Evolutionary conservation across 2,329 filamentous ascomycete species (phyloP), one percentile per base, ranked within the genome.

Genomic region (Fusarium pseudograminearum): DNA sequence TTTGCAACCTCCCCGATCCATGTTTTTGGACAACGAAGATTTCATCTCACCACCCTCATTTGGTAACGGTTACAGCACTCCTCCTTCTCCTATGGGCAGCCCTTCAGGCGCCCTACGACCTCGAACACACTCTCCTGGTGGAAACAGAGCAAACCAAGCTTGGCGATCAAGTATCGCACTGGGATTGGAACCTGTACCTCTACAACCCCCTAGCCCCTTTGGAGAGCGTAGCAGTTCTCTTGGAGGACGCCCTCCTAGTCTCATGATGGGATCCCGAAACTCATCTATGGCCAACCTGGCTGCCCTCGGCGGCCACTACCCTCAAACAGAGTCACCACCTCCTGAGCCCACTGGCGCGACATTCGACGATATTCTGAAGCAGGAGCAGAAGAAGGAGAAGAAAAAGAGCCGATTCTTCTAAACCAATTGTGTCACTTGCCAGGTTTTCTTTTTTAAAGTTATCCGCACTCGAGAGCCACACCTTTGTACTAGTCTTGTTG

Each of bases 361-460:
- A 0, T 85, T 85, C 72, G 83, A 85, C 65, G 83, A 85, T 50
- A 85, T 85, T 36, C 74, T 85, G n/a, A 71, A 69, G 14, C 69
- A 78, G 42, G 70, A 72, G 11, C 77, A 78, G 66, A 78, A 79
- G 63, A 78, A 78, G 65, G 57, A 73, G 34, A 81, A 82, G 78
- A 82, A 81, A 74, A 82, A 81, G 77, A 76, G 77, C 50, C 76
- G 80, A 48, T 83, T 81, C 68, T 82, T 81, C 66, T 82, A 71
- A 52, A 41, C n/a, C 20, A 34, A 45, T 44, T 9, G 31, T 20
- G 38, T 31, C 36, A 24, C 18, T 52, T 31, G 24, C 33, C 34
- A 54, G 20, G 41, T 55, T 40, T 55, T 71, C 38, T 60, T 48
- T 68, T 26, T 51, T 42, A 40, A 28, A 52, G 56, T 50, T 48